Conservation (phyloP, 2,329 filamentous ascomycete species). For the Helicocarpus griseus region DNA sequence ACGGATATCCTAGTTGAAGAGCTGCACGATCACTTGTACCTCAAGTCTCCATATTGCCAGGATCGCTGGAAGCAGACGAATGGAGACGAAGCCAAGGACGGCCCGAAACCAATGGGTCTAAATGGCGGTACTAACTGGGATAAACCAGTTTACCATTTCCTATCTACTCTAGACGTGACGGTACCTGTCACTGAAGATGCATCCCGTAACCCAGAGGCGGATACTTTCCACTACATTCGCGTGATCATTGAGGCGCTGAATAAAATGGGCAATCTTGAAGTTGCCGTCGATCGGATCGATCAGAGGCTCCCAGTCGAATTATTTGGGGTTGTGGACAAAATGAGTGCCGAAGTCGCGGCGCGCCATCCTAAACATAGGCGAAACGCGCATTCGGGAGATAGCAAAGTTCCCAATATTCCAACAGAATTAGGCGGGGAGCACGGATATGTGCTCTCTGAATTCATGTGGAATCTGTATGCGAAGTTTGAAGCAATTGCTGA, state of each 20-base stretch:
- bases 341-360: constrained; percentile 86
- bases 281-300: constrained; percentile 81
- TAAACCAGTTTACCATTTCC: constrained; percentile 46
- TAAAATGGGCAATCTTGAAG: constrained; percentile 75
- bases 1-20: constrained; percentile 97
- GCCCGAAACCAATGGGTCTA: constrained; percentile 16
- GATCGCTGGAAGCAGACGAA: constrained; percentile 79
- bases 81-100: constrained; percentile 24
- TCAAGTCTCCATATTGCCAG: constrained; percentile 96
- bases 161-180: constrained; percentile 47
- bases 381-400: constrained; percentile 37
- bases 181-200: constrained; percentile 68
- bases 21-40: constrained; percentile 89
- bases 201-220: constrained; percentile 84
- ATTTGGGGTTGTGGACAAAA: constrained; percentile 88
- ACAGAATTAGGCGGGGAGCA: constrained; percentile 65
- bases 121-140: constrained; percentile 38
- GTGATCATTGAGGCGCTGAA: constrained; percentile 82
- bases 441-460: constrained; percentile 78
- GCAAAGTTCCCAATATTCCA: constrained; percentile 47
- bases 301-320: constrained; percentile 88
- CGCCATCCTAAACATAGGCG: constrained; percentile 75
- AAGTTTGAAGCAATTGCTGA: constrained; percentile 97
- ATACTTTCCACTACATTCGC: constrained; percentile 89
- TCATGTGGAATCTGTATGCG: constrained; percentile 84